phyloP scores from a whole-genome alignment of 2,329 filamentous ascomycete species.

The Colletotrichum magnum region DNA sequence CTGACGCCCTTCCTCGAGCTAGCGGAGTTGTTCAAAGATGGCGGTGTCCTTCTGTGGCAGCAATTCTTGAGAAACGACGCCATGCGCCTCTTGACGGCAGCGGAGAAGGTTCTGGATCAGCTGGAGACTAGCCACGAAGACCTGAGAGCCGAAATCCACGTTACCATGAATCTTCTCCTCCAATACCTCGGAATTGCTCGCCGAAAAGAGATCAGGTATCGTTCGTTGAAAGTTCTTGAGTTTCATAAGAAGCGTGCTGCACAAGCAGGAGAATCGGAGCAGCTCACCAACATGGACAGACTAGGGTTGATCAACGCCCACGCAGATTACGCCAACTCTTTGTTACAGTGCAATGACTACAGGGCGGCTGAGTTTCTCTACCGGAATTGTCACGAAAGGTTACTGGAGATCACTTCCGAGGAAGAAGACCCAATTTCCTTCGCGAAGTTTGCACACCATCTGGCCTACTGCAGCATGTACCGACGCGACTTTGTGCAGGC shows the following conservation, averaged over 20 bases:
- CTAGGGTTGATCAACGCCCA: slow-evolving; percentile 36
- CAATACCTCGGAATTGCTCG: slow-evolving; percentile 41
- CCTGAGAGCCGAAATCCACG: slow-evolving; percentile 40
- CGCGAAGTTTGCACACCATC: slow-evolving; percentile 42
- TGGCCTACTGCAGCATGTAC: slow-evolving; percentile 42
- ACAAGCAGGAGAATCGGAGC: not conserved
- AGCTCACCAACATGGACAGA: slow-evolving; percentile 26
- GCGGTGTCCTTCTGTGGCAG: slow-evolving; percentile 42
- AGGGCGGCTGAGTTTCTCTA: slow-evolving; percentile 39
- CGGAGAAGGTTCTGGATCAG: slow-evolving; percentile 40
- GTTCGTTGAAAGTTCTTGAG: slow-evolving; percentile 38
- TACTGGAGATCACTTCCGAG: slow-evolving; percentile 27
- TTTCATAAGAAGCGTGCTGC: slow-evolving; percentile 29
- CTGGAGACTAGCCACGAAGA: slow-evolving; percentile 37
- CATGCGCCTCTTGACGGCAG: slow-evolving; percentile 36
- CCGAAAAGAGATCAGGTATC: slow-evolving; percentile 37
- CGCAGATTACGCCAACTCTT: slow-evolving; percentile 40
- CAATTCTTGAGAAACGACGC: slow-evolving; percentile 38
- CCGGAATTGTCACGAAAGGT: slow-evolving; percentile 25
- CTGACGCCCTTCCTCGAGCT: slow-evolving; percentile 37
- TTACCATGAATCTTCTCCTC: slow-evolving; percentile 40
- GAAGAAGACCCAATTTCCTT: slow-evolving; percentile 35
- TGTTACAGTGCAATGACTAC: slow-evolving; percentile 41
- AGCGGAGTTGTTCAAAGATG: slow-evolving; percentile 41
- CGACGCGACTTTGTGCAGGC: slow-evolving; percentile 37